Base-by-base conservation (phyloP, 2,329 filamentous ascomycete species). In the Aureobasidium zeae region DNA sequence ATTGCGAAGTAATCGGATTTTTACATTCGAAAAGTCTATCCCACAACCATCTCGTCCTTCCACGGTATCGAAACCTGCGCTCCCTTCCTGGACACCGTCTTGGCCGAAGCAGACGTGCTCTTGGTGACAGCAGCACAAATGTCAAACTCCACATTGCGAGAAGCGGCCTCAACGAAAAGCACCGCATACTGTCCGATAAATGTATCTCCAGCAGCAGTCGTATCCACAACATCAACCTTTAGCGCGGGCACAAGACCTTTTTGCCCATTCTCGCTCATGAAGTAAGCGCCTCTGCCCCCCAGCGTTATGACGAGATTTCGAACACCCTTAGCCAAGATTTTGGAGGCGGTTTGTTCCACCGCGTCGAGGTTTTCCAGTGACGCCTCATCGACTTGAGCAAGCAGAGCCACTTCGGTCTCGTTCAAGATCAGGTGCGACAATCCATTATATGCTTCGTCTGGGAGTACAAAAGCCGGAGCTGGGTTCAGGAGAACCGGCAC, bases 171-270 rank as follows among this genome's bases (percentile, higher is more conserved):
- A 9, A 37, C 34, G 19, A 11, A 15, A 26, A 37, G 34, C 10
- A 26, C 34, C 13, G 34, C 25, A 17, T 26, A 37, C 34, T 17
- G 25, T 21, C 89, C 89, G 3, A 93, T 85, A 65, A 94, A 95
- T 0, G 89, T 94, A 61, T 96, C 89, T 0, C 89, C 89, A 4
- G 89, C 89, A 2, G 83, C 89, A 6, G 89, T 96, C 1, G 89
- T 96, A 61, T 96, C 89, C 4, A 94, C 77, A 2, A 95, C 89
- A 45, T 73, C 65, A 15, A 86, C 81, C 62, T 83, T 81, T 49
- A 76, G 71, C 0, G 84, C 86, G 10, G 51, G 26, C n/a, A 60
- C 24, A 58, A 37, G 15, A 4, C 34, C 21, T 16, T 26, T 36
- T 19, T 26, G 22, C 2, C 34, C 34, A 7, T 17, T 24, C 15